Percentiles rank a stretch among this genome's conserved stretches.
phyloP scores from a whole-genome alignment of 805 yeast genomes.

The Kazachstania kunashirensis region DNA sequence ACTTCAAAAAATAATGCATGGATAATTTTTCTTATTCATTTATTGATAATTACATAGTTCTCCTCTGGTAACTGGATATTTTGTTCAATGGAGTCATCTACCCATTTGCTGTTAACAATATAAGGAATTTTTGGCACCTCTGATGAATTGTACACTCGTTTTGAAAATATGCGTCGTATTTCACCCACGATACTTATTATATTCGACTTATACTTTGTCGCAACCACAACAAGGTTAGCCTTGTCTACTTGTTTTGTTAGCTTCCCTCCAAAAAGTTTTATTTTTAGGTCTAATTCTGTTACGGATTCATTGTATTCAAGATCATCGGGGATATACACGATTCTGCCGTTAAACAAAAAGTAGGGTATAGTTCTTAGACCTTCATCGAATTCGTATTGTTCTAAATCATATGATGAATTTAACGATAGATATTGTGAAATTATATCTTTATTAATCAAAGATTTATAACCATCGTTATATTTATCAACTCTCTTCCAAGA shows the following conservation, averaged over 20 bases:
- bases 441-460: slow-evolving; percentile 4
- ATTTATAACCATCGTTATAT: slow-evolving; percentile 51
- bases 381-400: not conserved
- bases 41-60: slow-evolving; percentile 12
- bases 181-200: not conserved
- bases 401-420: not conserved
- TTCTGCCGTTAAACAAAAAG: slow-evolving; percentile 31
- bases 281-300: slow-evolving; percentile 15
- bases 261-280: slow-evolving; percentile 39
- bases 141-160: not conserved
- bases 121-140: slow-evolving; percentile 18
- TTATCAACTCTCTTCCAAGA: slow-evolving; percentile 39
- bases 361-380: slow-evolving; percentile 13
- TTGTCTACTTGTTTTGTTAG: slow-evolving; percentile 21
- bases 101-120: slow-evolving; percentile 34
- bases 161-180: slow-evolving; percentile 1
- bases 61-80: slow-evolving; percentile 27
- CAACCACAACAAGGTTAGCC: slow-evolving; percentile 35
- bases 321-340: slow-evolving; percentile 26
- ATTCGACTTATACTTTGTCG: slow-evolving; percentile 6
- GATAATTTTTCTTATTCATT: no score
- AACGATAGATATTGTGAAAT: not conserved
- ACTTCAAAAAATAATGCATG: no score
- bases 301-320: slow-evolving; percentile 5
- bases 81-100: slow-evolving; percentile 28